Percentiles rank a stretch among this genome's conserved stretches.
phyloP scores from a whole-genome alignment of 352 stramenopile species.

The Phytophthora europaea region DNA sequence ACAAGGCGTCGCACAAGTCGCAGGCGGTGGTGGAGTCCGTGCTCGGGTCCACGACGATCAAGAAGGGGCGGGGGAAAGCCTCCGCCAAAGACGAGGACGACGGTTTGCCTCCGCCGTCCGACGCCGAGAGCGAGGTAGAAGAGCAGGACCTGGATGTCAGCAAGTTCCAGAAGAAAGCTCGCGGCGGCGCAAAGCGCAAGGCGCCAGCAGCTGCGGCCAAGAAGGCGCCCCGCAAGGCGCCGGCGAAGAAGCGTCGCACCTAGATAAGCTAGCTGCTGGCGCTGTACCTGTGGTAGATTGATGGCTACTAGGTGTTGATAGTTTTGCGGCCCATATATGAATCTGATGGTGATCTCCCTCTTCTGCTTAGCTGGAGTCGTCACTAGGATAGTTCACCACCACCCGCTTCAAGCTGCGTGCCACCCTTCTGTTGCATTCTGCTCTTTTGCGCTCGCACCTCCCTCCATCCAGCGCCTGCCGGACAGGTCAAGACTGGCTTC shows the following conservation, averaged over 20 bases:
- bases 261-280: conserved; percentile 23
- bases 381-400: too few relatives aligned
- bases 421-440: too few relatives aligned
- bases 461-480: too few relatives aligned
- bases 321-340: conserved; percentile 26
- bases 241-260: conserved; percentile 66
- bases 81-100: conserved; percentile 51
- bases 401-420: too few relatives aligned
- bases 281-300: conserved; percentile 10
- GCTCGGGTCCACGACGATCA: conserved; percentile 73
- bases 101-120: conserved; percentile 62
- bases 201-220: conserved; percentile 41
- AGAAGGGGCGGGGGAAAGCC: conserved; percentile 78
- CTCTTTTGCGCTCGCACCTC: too few relatives aligned
- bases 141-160: conserved; percentile 77
- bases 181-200: conserved; percentile 69
- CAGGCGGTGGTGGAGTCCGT: conserved; percentile 93
- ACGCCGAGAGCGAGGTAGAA: conserved; percentile 80
- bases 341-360: conserved; percentile 17
- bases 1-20: conserved; percentile 94
- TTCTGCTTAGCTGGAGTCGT: too few relatives aligned
- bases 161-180: conserved; percentile 87
- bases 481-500: too few relatives aligned
- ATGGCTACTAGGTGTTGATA: conserved; percentile 27
- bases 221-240: conserved; percentile 61